Evolutionary conservation across 345 rosid species (phyloP).

Genomic region (Eucalyptus viminalis): DNA sequence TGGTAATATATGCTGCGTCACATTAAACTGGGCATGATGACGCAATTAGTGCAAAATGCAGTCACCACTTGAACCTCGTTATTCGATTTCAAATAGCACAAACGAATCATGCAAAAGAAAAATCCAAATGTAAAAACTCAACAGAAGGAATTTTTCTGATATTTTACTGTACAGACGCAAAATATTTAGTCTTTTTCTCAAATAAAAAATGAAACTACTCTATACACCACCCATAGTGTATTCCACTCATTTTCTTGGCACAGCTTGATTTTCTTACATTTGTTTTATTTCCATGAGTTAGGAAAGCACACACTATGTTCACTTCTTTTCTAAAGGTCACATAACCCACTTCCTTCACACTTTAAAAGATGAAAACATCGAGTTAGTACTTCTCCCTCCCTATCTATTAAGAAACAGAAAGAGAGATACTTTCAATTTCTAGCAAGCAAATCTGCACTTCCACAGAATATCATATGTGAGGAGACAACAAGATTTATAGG

Average conservation of each 20-base stretch:
- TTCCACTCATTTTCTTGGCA: background rate
- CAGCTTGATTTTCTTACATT: background rate
- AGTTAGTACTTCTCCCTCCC: background rate
- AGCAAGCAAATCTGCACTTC: background rate
- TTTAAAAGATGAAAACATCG: background rate
- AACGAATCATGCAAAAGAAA: background rate
- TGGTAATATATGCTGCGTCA: background rate
- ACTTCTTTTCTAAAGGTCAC: background rate
- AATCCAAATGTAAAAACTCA: background rate
- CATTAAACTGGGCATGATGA: background rate
- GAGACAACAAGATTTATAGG: background rate
- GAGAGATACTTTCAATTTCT: background rate
- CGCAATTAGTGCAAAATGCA: background rate
- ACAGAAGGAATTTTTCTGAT: background rate
- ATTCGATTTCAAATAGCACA: background rate
- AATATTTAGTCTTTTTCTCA: background rate
- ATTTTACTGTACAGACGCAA: background rate
- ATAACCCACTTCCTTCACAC: background rate
- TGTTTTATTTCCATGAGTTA: background rate
- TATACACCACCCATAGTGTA: background rate
- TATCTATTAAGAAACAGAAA: background rate
- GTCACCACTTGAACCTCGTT: background rate
- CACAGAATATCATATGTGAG: background rate
- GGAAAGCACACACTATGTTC: background rate
- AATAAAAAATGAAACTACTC: background rate